Conservation (phyloP, 495 filamentous ascomycete species). For the Talaromyces adpressus region DNA sequence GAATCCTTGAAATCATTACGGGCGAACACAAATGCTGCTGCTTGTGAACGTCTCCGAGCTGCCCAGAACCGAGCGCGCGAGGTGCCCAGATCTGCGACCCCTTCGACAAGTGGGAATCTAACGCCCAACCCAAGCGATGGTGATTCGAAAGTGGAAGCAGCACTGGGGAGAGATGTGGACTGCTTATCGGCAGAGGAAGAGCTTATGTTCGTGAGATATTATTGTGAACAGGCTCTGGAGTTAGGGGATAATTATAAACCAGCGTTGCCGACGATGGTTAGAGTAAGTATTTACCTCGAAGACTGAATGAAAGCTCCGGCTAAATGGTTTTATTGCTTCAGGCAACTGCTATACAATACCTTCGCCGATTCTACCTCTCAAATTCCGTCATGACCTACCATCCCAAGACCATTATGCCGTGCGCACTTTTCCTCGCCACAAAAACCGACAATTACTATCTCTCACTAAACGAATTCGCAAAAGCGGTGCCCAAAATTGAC, state of each 20-base stretch:
- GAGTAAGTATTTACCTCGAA: conserved; percentile 35
- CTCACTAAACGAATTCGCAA: conserved; percentile 57
- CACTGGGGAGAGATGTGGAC: conserved; percentile 45
- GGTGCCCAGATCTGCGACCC: conserved; percentile 26
- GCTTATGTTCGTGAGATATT: conserved; percentile 70
- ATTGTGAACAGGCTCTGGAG: conserved; percentile 65
- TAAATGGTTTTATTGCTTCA: conserved; percentile 18
- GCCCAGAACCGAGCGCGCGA: conserved; percentile 47
- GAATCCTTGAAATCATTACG: conserved; percentile 62
- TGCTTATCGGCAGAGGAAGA: conserved; percentile 78
- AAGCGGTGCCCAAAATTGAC: conserved; percentile 56
- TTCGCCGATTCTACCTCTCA: conserved; percentile 88
- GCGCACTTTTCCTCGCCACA: conserved; percentile 82
- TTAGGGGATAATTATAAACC: conserved; percentile 71
- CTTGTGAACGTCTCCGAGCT: conserved; percentile 61
- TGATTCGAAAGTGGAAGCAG: conserved; percentile 17
- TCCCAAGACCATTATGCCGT: conserved; percentile 75
- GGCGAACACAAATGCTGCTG: conserved; percentile 65
- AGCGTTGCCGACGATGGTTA: conserved; percentile 72
- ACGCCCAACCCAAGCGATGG: conserved; percentile 22
- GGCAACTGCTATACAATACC: conserved; percentile 87
- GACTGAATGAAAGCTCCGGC: background rate
- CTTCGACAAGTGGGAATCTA: conserved; percentile 34
- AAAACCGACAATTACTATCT: conserved; percentile 85
- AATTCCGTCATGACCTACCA: conserved; percentile 95